Conservation (phyloP, 257 asterid species). For the Misopates orontium region DNA sequence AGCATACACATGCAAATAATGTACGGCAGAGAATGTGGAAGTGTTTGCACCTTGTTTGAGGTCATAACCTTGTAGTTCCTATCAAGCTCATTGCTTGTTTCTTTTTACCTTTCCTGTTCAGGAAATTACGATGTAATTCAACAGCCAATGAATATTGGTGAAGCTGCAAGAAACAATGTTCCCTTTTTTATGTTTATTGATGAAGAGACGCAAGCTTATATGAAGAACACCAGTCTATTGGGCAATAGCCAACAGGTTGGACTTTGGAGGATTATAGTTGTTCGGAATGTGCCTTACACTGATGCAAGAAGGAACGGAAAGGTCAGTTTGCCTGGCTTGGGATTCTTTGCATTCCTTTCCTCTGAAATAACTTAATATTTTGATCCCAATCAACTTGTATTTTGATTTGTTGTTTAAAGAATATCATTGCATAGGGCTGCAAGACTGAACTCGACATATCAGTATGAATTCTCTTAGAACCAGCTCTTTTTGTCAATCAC, state of each 20-base stretch:
- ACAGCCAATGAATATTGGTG: constrained; percentile 75
- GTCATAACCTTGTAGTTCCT: constrained; percentile 6
- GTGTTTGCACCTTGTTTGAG: constrained; percentile 21
- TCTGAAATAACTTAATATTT: neutral
- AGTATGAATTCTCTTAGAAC: constrained; percentile 8
- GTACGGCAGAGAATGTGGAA: constrained; percentile 21
- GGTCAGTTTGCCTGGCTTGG: constrained; percentile 46
- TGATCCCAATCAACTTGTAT: constrained; percentile 16
- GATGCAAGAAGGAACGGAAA: constrained; percentile 95
- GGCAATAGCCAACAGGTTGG: constrained; percentile 68
- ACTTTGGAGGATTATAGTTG: constrained; percentile 86
- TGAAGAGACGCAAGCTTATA: constrained; percentile 80
- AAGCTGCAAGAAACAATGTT: constrained; percentile 49
- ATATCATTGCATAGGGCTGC: constrained; percentile 8
- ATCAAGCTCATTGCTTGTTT: constrained; percentile 17
- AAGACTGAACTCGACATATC: constrained; percentile 18
- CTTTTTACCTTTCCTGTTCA: constrained; percentile 32
- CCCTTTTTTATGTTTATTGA: constrained; percentile 92
- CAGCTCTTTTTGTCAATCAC: constrained; percentile 16
- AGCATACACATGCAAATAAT: constrained; percentile 17
- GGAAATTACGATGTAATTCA: constrained; percentile 90
- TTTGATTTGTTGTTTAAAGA: constrained; percentile 13
- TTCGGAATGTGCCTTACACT: constrained; percentile 76
- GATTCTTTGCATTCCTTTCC: constrained; percentile 13
- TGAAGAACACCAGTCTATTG: constrained; percentile 64